Evolutionary conservation across 1,284 basidiomycete species (phyloP).

Genomic region (Boletus smithii): DNA sequence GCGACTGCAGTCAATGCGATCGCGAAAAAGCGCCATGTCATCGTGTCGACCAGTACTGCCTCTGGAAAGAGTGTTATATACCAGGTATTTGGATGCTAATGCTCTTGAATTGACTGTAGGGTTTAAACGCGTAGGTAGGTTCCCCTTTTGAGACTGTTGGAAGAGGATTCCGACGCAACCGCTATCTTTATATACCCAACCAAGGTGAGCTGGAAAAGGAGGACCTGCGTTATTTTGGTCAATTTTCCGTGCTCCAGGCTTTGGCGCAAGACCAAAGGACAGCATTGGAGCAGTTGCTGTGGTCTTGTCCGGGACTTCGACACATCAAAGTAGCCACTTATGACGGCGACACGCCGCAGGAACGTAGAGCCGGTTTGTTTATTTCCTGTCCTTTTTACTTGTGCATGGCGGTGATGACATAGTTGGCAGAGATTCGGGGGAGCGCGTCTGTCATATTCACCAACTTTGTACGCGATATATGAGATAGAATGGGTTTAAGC

Average conservation of each 20-base stretch:
- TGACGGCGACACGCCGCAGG: constrained; percentile 84
- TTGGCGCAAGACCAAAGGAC: constrained; percentile 85
- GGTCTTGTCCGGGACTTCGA: constrained; percentile 58
- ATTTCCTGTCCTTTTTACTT: background rate
- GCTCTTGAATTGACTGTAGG: background rate
- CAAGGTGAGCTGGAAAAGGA: constrained; percentile 47
- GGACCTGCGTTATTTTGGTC: background rate
- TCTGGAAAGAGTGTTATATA: constrained; percentile 93
- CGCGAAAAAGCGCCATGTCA: constrained; percentile 63
- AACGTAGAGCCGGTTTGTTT: constrained; percentile 51
- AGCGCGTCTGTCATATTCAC: constrained; percentile 70
- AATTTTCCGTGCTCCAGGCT: constrained; percentile 46
- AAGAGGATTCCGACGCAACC: constrained; percentile 59
- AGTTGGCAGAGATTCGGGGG: constrained; percentile 54
- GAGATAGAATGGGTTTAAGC: background rate
- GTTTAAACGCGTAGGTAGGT: constrained; percentile 44
- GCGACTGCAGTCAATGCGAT: constrained; percentile 73
- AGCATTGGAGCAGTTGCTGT: constrained; percentile 66
- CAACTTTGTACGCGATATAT: constrained; percentile 56
- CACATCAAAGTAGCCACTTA: constrained; percentile 74
- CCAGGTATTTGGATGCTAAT: constrained; percentile 45
- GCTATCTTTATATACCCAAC: constrained; percentile 91
- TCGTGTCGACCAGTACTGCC: constrained; percentile 88
- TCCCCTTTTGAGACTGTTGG: constrained; percentile 68
- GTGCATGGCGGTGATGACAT: background rate